Base-by-base conservation (phyloP, 1,284 basidiomycete species). In the Pascua sp. region DNA sequence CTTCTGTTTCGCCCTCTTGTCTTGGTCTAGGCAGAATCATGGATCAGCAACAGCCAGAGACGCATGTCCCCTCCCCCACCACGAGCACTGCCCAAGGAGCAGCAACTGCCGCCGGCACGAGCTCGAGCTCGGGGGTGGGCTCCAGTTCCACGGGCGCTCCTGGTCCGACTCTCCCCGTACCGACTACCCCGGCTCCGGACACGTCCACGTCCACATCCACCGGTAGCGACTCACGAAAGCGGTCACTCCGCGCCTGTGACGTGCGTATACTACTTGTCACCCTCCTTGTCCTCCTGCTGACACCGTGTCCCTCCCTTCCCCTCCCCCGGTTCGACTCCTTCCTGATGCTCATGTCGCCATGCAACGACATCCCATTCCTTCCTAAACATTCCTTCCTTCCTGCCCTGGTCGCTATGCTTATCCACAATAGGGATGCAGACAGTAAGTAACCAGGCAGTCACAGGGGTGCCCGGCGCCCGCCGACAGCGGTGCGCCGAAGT, bases 191-290 rank as follows among this genome's bases (percentile, higher is more conserved):
- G 24, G 24, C 24, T 32, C 24, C 24, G 24, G 24, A 32, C 24
- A 7, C 24, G 3, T 32, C 24, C 24, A 32, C 24, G 4, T 32
- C 24, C 4, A 32, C 24, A 7, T 32, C 24, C 24, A 32, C 24
- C 24, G 24, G 24, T 3, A 32, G 24, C 42, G 49, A 51, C 24
- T 18, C 43, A 11, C 49, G 57, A 5, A 62, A 59, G 51, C 55
- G 62, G 48, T 57, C 60, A 5, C 55, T 60, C 15, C 55, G 61
- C n/a, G 64, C 64, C 5, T 66, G 64, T 46, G 64, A 66, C 53
- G 64, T 65, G 41, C 47, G 62, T 59, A 47, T 37, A 37, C 49
- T 17, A 47, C 36, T 24, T 24, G 13, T 8, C 5, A 5, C 8
- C 24, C 8, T 13, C 5, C 12, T 18, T 42, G 8, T 5, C n/a